phyloP scores from a whole-genome alignment of 129 eudicot genomes.

The Helianthus annuus region HanXRQr2.0-SUNRISE NC_035444.2:74122589-74123088 shows the following conservation, averaged over 20 bases:
- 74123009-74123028: not conserved
- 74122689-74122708: slow-evolving; percentile 6
- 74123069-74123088: not conserved
- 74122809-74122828: not conserved
- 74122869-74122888: not conserved
- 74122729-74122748: not conserved
- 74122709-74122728: not conserved
- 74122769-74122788: not conserved
- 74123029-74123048: not conserved
- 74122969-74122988: too few relatives aligned
- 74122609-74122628: not conserved
- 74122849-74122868: not conserved
- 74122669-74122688: not conserved
- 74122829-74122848: not conserved
- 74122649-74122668: not conserved
- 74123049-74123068: not conserved
- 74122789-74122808: not conserved
- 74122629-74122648: not conserved
- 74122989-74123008: not conserved
- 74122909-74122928: not conserved
- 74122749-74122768: not conserved
- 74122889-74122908: not conserved
- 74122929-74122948: too few relatives aligned
- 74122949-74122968: not conserved
- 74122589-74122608: not conserved